Conservation (phyloP, 2,329 filamentous ascomycete species). For the Talaromyces sp. region DNA sequence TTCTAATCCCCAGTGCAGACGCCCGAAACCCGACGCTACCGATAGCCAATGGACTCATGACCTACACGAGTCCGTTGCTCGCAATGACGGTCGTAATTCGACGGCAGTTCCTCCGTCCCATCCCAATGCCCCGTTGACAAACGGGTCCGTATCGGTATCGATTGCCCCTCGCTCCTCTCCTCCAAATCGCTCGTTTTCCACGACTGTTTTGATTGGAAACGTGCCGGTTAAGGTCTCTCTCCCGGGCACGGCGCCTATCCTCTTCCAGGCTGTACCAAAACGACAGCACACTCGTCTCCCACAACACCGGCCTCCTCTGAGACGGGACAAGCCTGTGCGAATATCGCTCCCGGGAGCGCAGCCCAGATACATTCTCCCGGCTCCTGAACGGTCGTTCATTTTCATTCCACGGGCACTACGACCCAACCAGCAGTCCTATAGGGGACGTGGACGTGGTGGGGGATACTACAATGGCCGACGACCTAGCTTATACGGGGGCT, state of each 20-base stretch:
- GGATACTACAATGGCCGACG: conserved; percentile 65
- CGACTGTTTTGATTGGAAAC: conserved; percentile 76
- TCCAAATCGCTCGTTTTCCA: conserved; percentile 75
- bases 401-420: conserved; percentile 93
- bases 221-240: conserved; percentile 78
- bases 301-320: conserved; percentile 86
- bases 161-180: conserved; percentile 54
- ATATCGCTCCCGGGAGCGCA: conserved; percentile 78
- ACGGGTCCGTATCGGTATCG: conserved; percentile 27
- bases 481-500: conserved; percentile 66
- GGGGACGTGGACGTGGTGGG: conserved; percentile 62
- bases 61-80: conserved; percentile 67
- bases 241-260: conserved; percentile 64
- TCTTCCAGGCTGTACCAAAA: conserved; percentile 71
- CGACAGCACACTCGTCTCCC: conserved; percentile 92
- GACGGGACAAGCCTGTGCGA: conserved; percentile 92
- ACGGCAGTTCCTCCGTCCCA: conserved; percentile 23
- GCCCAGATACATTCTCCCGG: conserved; percentile 86
- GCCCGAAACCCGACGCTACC: conserved; percentile 47
- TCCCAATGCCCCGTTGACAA: conserved; percentile 8
- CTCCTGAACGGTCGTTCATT: conserved; percentile 86
- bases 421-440: conserved; percentile 79
- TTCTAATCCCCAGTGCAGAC: conserved; percentile 28
- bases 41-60: conserved; percentile 87
- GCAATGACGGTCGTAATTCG: conserved; percentile 25